Conservation (phyloP, 2,329 filamentous ascomycete species). For the Fusarium concolor region DNA sequence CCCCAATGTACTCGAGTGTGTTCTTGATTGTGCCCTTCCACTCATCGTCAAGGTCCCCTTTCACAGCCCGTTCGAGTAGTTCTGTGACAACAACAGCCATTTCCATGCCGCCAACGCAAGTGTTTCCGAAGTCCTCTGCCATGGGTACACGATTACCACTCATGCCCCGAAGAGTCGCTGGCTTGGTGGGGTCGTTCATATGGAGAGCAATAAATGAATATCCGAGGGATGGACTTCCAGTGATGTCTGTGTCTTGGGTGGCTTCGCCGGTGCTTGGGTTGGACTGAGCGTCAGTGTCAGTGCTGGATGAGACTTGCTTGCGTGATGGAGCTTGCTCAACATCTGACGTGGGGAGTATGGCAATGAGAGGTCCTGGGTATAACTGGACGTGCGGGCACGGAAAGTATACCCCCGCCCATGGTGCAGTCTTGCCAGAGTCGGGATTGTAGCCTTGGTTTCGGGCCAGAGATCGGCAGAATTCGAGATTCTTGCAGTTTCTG, state of each 20-base stretch:
- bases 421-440: not conserved
- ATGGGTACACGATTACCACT: conserved; percentile 8
- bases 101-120: conserved; percentile 23
- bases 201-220: not conserved
- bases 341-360: not conserved
- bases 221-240: not conserved
- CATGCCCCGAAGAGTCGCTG: conserved; percentile 14
- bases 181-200: not conserved
- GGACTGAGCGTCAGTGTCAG: not conserved
- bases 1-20: conserved; percentile 19
- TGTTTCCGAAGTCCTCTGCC: conserved; percentile 11
- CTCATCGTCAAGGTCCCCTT: not conserved
- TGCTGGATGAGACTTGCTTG: not conserved
- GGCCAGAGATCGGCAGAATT: conserved; percentile 5
- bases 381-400: not conserved
- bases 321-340: not conserved
- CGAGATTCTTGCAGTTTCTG: conserved; percentile 7
- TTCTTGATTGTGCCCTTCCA: conserved; percentile 18
- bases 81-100: conserved; percentile 26
- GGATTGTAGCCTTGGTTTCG: conserved; percentile 11
- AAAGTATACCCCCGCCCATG: conserved; percentile 20
- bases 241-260: not conserved
- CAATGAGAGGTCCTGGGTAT: conserved; percentile 12
- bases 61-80: conserved; percentile 5
- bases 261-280: not conserved